Base-by-base conservation (phyloP, 1,284 basidiomycete genomes). In the Moesziomyces sp. region DNA sequence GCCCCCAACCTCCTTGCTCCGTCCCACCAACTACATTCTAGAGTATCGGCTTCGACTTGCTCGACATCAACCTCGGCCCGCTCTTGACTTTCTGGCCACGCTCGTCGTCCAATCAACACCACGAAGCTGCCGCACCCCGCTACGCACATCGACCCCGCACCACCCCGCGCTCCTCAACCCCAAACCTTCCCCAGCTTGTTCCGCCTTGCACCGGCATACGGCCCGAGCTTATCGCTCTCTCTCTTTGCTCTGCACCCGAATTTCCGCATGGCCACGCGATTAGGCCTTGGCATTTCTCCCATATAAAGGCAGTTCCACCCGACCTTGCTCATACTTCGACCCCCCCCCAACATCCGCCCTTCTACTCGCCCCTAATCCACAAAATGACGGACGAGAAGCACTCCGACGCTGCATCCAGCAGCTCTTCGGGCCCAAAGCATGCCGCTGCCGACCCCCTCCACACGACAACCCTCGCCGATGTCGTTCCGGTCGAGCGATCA, bases 351-450 rank as follows among this genome's bases (percentile, higher is more conserved):
- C 13, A 13, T 24, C 24, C 33, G 9, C 42, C 40, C 9, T 26
- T 26, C n/a, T 53, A 43, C n/a, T n/a, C 30, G 5, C 35, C 43
- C 10, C 16, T n/a, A 18, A 16, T 40, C 28, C 23, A 19, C 55
- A 58, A 19, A 19, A 72, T 70, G 67, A 45, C 67, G 38, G 54
- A 64, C 54, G 67, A 64, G 13, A 70, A 70, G 30, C 19, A 50
- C 7, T 64, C 64, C 38, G 67, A 70, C 21, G 58, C 60, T 54
- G 58, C 61, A 44, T 64, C 60, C 19, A 70, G 55, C 58, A 61
- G 61, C 61, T 70, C 67, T 3, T 63, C 53, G 2, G 49, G 44
- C 14, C 53, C 61, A 28, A 64, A 64, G 24, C 11, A 52, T 24
- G 55, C 23, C 46, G 26, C 26, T 13, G 26, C 21, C 40, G 43